These are phyloP conservation scores for Yarrowia sp. DNA, from an alignment of 805 yeast genomes.

Conservation along the genomic window DNA sequence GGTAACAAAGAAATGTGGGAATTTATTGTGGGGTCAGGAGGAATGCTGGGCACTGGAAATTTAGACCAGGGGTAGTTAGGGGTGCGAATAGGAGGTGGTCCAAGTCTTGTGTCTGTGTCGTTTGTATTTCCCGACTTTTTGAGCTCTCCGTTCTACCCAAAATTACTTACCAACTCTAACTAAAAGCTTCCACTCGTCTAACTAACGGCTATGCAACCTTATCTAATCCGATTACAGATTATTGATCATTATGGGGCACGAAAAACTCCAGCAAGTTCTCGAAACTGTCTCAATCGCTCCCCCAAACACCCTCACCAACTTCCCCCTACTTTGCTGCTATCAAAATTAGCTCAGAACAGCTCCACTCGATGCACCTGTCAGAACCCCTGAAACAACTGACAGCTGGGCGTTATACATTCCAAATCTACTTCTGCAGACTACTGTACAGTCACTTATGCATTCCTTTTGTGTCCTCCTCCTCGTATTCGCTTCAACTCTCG, in stretches of 20 bases:
- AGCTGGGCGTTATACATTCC: not conserved
- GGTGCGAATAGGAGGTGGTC: not conserved
- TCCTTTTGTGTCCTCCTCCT: too few relatives aligned
- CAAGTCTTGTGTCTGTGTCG: too few relatives aligned
- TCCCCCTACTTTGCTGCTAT: too few relatives aligned
- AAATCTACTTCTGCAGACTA: not conserved
- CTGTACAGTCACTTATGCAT: not conserved
- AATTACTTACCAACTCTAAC: constrained; percentile 7
- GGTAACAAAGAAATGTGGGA: not conserved
- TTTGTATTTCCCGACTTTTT: too few relatives aligned
- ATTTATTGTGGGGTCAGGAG: not conserved
- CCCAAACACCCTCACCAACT: too few relatives aligned
- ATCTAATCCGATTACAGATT: not conserved
- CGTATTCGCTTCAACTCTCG: not conserved
- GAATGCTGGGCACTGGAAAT: not conserved
- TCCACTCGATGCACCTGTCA: not conserved
- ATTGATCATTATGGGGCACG: not conserved
- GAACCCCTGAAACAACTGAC: constrained; percentile 1
- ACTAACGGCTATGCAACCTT: constrained; percentile 17
- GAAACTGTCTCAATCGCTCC: too few relatives aligned
- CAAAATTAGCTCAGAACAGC: too few relatives aligned
- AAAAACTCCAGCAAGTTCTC: too few relatives aligned
- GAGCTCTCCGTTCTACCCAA: too few relatives aligned
- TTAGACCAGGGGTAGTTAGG: not conserved
- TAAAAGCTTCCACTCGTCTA: not conserved